Percentiles rank a stretch among this genome's conserved stretches.
phyloP scores from a whole-genome alignment of 176 grass and related monocot genomes.

The Pontederia crassipes region DNA sequence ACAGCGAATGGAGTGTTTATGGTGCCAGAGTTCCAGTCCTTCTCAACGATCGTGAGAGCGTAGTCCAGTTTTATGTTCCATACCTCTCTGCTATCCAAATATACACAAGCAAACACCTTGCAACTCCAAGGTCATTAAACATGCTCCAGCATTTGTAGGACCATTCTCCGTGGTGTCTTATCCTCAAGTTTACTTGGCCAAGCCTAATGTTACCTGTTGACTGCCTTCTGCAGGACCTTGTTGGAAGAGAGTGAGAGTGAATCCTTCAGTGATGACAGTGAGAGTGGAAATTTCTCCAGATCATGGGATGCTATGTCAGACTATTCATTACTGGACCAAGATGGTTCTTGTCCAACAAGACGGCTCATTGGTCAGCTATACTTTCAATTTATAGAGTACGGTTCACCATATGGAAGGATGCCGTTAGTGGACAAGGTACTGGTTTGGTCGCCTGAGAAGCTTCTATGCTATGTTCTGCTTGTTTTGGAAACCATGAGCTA shows the following conservation, averaged over 20 bases:
- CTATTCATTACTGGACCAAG: conserved; percentile 15
- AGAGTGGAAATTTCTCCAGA: conserved; percentile 25
- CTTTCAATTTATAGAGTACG: conserved; percentile 45
- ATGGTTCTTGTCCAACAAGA: conserved; percentile 15
- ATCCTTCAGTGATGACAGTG: conserved; percentile 30
- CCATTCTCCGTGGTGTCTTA: too few relatives aligned
- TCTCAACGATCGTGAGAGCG: not conserved
- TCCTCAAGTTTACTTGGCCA: too few relatives aligned
- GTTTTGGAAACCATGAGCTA: not conserved
- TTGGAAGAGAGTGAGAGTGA: conserved; percentile 53
- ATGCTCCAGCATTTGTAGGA: too few relatives aligned
- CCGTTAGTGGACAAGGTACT: conserved; percentile 45
- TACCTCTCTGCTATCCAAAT: conserved; percentile 7
- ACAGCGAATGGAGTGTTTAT: conserved; percentile 13
- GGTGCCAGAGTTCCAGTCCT: conserved; percentile 3
- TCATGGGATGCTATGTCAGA: conserved; percentile 51
- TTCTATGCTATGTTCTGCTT: not conserved
- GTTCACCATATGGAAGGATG: conserved; percentile 46
- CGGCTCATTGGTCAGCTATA: conserved; percentile 26
- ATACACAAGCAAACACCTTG: not conserved
- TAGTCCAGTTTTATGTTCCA: conserved; percentile 11
- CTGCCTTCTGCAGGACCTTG: not conserved
- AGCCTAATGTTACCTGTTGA: not conserved
- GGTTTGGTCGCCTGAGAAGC: not conserved
- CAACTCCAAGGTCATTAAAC: not conserved